Evolutionary conservation across 495 filamentous ascomycete species (phyloP).

Genomic region (Cairneyella variabilis): DNA sequence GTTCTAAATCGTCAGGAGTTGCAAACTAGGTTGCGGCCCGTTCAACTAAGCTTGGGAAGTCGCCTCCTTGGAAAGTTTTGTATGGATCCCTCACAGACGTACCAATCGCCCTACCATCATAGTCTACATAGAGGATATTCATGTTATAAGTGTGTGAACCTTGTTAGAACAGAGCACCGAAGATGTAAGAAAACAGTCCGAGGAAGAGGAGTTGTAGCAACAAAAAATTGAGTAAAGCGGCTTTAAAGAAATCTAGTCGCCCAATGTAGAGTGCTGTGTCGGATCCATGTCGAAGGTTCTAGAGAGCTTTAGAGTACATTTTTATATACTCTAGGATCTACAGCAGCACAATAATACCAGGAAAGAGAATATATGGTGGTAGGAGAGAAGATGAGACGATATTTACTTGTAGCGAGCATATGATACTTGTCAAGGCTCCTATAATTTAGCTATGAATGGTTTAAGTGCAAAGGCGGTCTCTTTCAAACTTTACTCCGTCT

Average conservation of each 20-base stretch:
- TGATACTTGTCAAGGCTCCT: too few species aligned
- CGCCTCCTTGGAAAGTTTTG: slow-evolving; percentile 27
- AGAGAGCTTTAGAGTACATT: not conserved
- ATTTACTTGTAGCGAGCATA: too few species aligned
- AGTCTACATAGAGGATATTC: slow-evolving; percentile 46
- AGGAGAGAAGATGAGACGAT: too few species aligned
- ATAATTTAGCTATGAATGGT: too few species aligned
- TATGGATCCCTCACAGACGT: slow-evolving; percentile 37
- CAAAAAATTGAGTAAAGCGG: slow-evolving; percentile 20
- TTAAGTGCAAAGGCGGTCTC: too few species aligned
- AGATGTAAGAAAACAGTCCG: slow-evolving; percentile 40
- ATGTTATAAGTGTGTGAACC: slow-evolving; percentile 35
- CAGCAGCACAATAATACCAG: too few species aligned
- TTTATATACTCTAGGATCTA: too few species aligned
- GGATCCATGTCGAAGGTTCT: not conserved
- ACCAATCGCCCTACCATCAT: slow-evolving; percentile 43
- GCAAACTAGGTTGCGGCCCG: slow-evolving; percentile 29
- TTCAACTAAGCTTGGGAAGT: slow-evolving; percentile 39
- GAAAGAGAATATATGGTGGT: too few species aligned
- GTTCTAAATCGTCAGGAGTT: slow-evolving; percentile 18
- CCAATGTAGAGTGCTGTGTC: not conserved
- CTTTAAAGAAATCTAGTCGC: not conserved
- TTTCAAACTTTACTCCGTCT: too few species aligned
- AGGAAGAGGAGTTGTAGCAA: slow-evolving; percentile 38
- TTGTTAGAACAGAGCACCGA: slow-evolving; percentile 41